Percentiles rank a stretch among this genome's conserved stretches.
Conservation (phyloP, 2,329 filamentous ascomycete genomes). For the Escovopsis sp. region DNA sequence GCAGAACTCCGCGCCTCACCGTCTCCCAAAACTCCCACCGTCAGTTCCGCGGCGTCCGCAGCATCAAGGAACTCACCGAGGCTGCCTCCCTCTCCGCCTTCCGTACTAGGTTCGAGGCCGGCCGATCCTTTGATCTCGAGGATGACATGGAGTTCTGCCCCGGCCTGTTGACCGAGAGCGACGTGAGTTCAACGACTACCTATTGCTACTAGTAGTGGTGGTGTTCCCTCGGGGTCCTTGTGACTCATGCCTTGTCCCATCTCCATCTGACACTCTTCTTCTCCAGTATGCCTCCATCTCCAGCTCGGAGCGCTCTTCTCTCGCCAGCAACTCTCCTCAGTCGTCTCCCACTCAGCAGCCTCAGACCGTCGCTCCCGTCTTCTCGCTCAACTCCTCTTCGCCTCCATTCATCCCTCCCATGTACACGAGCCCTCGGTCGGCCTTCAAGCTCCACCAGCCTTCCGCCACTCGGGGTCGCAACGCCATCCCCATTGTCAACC, state of each 20-base stretch:
- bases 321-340: conserved; percentile 88
- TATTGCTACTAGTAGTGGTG: no score
- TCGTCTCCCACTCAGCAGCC: conserved; percentile 83
- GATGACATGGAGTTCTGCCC: conserved; percentile 96
- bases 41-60: conserved; percentile 72
- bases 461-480: conserved; percentile 81
- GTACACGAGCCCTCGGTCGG: conserved; percentile 50
- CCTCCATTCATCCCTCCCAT: conserved; percentile 50
- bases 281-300: conserved; percentile 77
- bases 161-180: conserved; percentile 77
- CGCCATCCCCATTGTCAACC: conserved; percentile 96
- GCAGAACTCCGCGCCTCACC: conserved; percentile 67
- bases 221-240: conserved; percentile 13
- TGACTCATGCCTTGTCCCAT: conserved; percentile 7
- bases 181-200: conserved; percentile 44
- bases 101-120: conserved; percentile 78
- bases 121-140: conserved; percentile 85
- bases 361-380: conserved; percentile 60
- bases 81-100: conserved; percentile 63
- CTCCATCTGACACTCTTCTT: conserved; percentile 20
- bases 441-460: conserved; percentile 79
- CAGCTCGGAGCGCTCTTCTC: conserved; percentile 87
- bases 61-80: conserved; percentile 75
- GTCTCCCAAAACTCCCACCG: conserved; percentile 72
- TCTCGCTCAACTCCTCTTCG: conserved; percentile 56